Base-by-base conservation (phyloP, 1,139 yeast genomes). In the Kurtzmaniella quercitrusa region DNA sequence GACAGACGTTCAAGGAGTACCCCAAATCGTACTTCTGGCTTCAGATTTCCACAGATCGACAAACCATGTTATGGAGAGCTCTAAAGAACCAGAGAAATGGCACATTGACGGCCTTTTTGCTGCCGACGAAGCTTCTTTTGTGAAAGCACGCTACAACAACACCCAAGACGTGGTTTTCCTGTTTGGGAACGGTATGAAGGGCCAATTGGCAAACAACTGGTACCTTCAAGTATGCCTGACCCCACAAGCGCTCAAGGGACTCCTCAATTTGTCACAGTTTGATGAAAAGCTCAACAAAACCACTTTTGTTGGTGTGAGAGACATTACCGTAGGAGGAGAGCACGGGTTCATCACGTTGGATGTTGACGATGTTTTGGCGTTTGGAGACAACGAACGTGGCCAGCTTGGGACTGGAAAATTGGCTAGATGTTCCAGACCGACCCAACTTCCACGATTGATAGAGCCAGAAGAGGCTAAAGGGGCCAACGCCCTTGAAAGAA, bases 371-470 rank as follows among this genome's bases (percentile, higher is more conserved):
- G 85, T 89, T 17, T 61, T 85, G 39, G 76, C 72, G 3, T 88
- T 95, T 87, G 98, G 98, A 16, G 84, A 82, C 39, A 91, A 90
- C 59, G 85, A 82, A 54, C 69, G 53, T 52, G 95, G 94, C 18
- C 96, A 91, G 64, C 73, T 87, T 41, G 97, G 95, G 16, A 89
- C 82, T 55, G 95, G 96, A 18, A 85, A 83, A 56, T 68, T 74
- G 34, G 74, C 75, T 47, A 83, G 84, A 58, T 63, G 74, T 14
- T 67, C 82, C 31, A 73, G 71, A 51, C 95, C 96, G 1, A 45
- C 59, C 0, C 60, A 66, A 12, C 57, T 80, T 38, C 88, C 88
- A 3, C 67, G 73, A 34, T 59, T 85, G 23, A 55, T 84, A 10
- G 87, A 82, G 56, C 88, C 89, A 2, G 54, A 55, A 31, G 76